Evolutionary conservation across 2,329 filamentous ascomycete genomes (phyloP).

Genomic region (Fusarium brevicatenulatum): DNA sequence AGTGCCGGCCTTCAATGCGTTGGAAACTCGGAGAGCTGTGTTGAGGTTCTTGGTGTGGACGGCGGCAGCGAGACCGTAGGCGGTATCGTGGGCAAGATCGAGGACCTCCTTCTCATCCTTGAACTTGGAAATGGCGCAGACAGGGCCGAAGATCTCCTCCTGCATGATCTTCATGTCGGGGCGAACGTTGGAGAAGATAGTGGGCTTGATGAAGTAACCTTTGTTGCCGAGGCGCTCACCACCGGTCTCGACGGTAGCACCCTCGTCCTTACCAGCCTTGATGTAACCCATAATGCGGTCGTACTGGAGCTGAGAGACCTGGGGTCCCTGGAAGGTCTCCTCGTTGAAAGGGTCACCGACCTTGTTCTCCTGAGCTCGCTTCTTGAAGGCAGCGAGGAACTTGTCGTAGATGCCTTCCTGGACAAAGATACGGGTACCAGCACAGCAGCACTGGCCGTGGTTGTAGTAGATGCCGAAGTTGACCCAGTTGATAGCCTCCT

Average conservation of each 20-base stretch:
- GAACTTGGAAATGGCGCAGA: constrained; percentile 88
- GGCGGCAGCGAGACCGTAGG: constrained; percentile 84
- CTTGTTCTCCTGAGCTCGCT: constrained; percentile 76
- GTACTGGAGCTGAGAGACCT: constrained; percentile 86
- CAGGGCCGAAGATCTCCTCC: constrained; percentile 93
- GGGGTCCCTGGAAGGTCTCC: constrained; percentile 88
- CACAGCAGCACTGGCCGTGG: constrained; percentile 75
- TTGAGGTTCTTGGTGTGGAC: constrained; percentile 86
- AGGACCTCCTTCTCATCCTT: constrained; percentile 83
- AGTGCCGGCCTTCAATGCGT: constrained; percentile 76
- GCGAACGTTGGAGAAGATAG: constrained; percentile 85
- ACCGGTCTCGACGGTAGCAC: constrained; percentile 68
- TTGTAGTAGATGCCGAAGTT: constrained; percentile 76
- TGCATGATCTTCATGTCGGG: constrained; percentile 90
- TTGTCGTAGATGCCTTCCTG: constrained; percentile 89
- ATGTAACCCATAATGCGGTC: constrained; percentile 90
- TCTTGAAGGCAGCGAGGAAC: constrained; percentile 84
- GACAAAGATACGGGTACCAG: constrained; percentile 85
- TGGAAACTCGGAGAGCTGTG: constrained; percentile 83
- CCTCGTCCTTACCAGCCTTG: constrained; percentile 70
- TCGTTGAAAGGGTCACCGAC: constrained; percentile 84
- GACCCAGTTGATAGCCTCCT: constrained; percentile 81
- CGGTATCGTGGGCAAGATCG: constrained; percentile 76
- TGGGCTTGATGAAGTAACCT: constrained; percentile 92
- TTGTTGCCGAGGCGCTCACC: constrained; percentile 70